Conservation (phyloP, 2,329 filamentous ascomycete species). For the Exserohilum turcica region DNA sequence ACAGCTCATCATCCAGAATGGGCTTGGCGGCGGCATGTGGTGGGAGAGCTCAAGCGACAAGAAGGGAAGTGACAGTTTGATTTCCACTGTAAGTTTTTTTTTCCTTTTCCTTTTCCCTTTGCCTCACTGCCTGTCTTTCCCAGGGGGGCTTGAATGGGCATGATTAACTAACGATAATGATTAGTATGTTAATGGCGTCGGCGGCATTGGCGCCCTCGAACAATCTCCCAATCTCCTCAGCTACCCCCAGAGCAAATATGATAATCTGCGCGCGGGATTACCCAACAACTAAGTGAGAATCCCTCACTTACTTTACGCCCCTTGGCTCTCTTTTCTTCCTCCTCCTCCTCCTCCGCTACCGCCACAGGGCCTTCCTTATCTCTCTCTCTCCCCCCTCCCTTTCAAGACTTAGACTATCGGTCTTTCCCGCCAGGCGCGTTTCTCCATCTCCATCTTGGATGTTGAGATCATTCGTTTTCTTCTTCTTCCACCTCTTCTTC, state of each 20-base stretch:
- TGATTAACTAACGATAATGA: constrained; percentile 8
- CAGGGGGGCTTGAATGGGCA: not conserved
- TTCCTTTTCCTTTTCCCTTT: too few relatives aligned
- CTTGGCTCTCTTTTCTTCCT: not conserved
- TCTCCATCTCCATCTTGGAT: too few relatives aligned
- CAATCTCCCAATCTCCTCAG: constrained; percentile 63
- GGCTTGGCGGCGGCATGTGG: constrained; percentile 48
- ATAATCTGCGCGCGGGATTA: constrained; percentile 59
- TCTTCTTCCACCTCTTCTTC: too few relatives aligned
- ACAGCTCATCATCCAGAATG: constrained; percentile 26
- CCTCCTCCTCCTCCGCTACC: too few relatives aligned
- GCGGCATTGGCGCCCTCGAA: constrained; percentile 59
- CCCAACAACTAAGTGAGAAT: constrained; percentile 22
- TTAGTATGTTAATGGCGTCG: constrained; percentile 60
- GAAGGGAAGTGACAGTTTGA: constrained; percentile 37
- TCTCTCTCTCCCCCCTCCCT: too few relatives aligned
- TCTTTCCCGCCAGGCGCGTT: too few relatives aligned
- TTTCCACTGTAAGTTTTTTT: constrained; percentile 32
- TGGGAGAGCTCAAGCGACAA: constrained; percentile 46
- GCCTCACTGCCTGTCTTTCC: too few relatives aligned
- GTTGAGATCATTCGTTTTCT: too few relatives aligned
- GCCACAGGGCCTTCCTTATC: too few relatives aligned
- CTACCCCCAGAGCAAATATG: constrained; percentile 71
- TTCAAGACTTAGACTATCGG: too few relatives aligned
- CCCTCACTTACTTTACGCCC: too few relatives aligned